These are phyloP conservation scores for Canna indica DNA, from an alignment of 176 grass and related monocot species.

Conservation along the genomic window DNA sequence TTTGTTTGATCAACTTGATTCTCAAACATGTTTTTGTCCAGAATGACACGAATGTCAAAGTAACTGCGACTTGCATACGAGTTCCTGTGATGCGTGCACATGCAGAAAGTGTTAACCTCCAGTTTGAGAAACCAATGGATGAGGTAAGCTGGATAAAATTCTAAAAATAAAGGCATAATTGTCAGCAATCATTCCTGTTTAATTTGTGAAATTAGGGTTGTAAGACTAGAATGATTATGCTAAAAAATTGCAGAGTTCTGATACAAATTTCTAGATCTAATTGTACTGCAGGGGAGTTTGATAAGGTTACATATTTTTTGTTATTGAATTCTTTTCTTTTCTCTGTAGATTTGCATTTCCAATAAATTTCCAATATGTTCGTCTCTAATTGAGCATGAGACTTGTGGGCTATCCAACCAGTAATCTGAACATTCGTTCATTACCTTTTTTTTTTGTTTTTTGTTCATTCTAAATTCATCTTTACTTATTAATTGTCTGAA, in stretches of 20 bases:
- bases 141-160: constrained; percentile 50
- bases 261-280: neutral
- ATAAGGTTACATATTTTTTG: neutral
- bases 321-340: neutral
- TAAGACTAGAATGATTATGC: neutral
- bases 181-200: neutral
- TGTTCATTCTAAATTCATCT: too few relatives aligned
- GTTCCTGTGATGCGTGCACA: constrained; percentile 90
- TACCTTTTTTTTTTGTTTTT: too few relatives aligned
- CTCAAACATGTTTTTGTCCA: constrained; percentile 4
- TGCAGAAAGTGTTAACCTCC: constrained; percentile 85
- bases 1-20: constrained; percentile 6
- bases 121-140: constrained; percentile 86
- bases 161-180: neutral
- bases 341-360: neutral
- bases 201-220: neutral
- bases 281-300: neutral
- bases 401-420: neutral
- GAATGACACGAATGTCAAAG: constrained; percentile 82
- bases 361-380: neutral
- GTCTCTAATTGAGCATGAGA: too few relatives aligned
- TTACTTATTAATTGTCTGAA: too few relatives aligned
- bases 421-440: neutral
- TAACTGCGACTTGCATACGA: constrained; percentile 89
- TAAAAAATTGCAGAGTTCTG: neutral